A percentile compares a stretch with the other conserved stretches of the same genome.
Evolutionary conservation across 2,329 filamentous ascomycete genomes (phyloP).

Genomic region (Pseudofabraea citricarpa): DNA sequence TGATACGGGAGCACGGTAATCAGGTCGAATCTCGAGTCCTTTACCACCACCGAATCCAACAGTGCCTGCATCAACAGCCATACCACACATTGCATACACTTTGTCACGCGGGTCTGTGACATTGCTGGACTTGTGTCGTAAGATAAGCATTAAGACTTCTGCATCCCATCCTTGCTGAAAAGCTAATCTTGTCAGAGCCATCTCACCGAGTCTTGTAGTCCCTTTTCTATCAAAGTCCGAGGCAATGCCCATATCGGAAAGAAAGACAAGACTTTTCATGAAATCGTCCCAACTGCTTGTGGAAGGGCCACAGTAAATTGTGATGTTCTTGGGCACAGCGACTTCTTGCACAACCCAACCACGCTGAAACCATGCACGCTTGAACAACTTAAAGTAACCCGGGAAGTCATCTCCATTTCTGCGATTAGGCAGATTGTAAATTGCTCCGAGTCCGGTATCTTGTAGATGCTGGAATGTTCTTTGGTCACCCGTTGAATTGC

Average conservation of each 20-base stretch:
- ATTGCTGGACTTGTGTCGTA: not conserved
- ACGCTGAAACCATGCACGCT: conserved; percentile 4
- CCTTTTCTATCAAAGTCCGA: not conserved
- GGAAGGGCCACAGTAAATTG: not conserved
- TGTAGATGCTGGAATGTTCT: not conserved
- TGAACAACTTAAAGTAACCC: not conserved
- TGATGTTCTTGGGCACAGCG: conserved; percentile 4
- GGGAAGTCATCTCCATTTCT: not conserved
- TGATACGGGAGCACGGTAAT: not conserved
- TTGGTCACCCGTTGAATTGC: not conserved
- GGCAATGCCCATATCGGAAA: not conserved
- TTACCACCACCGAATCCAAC: not conserved
- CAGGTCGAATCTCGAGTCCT: not conserved
- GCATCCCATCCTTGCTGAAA: not conserved
- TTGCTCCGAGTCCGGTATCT: conserved; percentile 1
- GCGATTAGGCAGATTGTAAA: conserved; percentile 1
- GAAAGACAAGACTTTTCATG: not conserved
- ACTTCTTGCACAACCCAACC: conserved; percentile 10
- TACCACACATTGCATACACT: not conserved
- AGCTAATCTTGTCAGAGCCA: not conserved
- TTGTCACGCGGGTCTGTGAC: not conserved
- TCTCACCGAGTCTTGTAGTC: not conserved
- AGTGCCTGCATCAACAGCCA: not conserved
- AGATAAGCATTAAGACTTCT: not conserved
- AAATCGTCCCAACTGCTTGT: conserved; percentile 5